Percentiles rank a stretch among this genome's conserved stretches.
phyloP scores from a whole-genome alignment of 2,329 filamentous ascomycete species.

The Erysiphe pulchra region DNA sequence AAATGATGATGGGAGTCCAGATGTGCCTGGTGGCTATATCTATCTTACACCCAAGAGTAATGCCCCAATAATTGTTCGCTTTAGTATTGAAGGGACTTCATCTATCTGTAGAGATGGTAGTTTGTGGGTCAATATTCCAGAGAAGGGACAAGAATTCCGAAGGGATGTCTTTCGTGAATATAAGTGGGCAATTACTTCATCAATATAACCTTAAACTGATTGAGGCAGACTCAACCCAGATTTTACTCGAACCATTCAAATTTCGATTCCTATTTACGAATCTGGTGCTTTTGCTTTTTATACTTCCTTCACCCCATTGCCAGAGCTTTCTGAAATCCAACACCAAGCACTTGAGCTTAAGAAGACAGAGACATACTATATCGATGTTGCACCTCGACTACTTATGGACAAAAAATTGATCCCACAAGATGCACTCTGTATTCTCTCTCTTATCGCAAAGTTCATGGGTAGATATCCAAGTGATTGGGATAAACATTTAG shows the following conservation, averaged over 20 bases:
- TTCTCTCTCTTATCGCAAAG: slow-evolving; percentile 90
- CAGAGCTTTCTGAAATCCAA: slow-evolving; percentile 32
- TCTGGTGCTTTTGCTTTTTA: slow-evolving; percentile 88
- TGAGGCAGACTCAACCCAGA: slow-evolving; percentile 49
- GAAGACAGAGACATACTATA: slow-evolving; percentile 60
- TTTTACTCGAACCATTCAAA: slow-evolving; percentile 78
- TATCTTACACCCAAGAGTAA: slow-evolving; percentile 56
- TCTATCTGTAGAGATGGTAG: slow-evolving; percentile 88
- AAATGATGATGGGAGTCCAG: slow-evolving; percentile 78
- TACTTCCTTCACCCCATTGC: slow-evolving; percentile 71
- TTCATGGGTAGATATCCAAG: slow-evolving; percentile 85
- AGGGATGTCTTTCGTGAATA: slow-evolving; percentile 64
- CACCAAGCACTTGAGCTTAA: slow-evolving; percentile 26
- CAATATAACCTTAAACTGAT: slow-evolving; percentile 3
- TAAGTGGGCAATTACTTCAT: slow-evolving; percentile 34
- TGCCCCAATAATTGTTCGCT: slow-evolving; percentile 57
- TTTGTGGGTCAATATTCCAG: slow-evolving; percentile 88
- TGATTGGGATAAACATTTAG: slow-evolving; percentile 75
- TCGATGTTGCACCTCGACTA: slow-evolving; percentile 72
- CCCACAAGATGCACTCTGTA: slow-evolving; percentile 64
- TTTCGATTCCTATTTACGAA: slow-evolving; percentile 61
- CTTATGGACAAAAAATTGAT: slow-evolving; percentile 47
- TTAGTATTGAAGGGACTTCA: slow-evolving; percentile 81
- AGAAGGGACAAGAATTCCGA: slow-evolving; percentile 46
- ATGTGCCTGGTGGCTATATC: slow-evolving; percentile 73